These are phyloP conservation scores for Cerrena zonata DNA, from an alignment of 1,284 basidiomycete species.

Conservation along the genomic window DNA sequence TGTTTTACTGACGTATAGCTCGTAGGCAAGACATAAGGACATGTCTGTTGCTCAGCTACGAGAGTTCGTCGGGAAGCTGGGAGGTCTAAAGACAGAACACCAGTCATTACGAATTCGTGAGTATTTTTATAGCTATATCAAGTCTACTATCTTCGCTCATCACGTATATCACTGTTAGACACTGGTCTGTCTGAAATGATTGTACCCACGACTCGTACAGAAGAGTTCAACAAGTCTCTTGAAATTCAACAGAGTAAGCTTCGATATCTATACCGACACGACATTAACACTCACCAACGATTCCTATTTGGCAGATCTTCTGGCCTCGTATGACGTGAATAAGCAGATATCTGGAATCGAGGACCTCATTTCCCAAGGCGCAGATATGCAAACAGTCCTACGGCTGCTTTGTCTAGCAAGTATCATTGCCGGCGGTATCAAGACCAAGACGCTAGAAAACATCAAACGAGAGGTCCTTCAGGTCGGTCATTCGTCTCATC, in stretches of 20 bases:
- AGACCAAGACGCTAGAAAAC: slow-evolving; percentile 79
- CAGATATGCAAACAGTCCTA: slow-evolving; percentile 71
- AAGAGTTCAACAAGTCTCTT: slow-evolving; percentile 85
- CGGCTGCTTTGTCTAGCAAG: slow-evolving; percentile 83
- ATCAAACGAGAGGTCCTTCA: slow-evolving; percentile 90
- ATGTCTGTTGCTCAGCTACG: slow-evolving; percentile 89
- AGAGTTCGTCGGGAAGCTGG: slow-evolving; percentile 92
- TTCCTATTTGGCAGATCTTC: slow-evolving; percentile 55
- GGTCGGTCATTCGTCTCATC: slow-evolving; percentile 27
- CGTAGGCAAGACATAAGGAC: slow-evolving; percentile 67
- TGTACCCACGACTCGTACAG: slow-evolving; percentile 78
- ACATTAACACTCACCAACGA: too few relatives aligned
- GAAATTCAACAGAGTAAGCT: slow-evolving; percentile 91
- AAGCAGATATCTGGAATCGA: slow-evolving; percentile 79
- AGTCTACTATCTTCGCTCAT: not conserved
- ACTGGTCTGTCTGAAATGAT: slow-evolving; percentile 91
- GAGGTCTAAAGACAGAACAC: slow-evolving; percentile 87
- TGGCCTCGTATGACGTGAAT: slow-evolving; percentile 81
- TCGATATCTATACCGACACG: too few relatives aligned
- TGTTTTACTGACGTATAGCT: slow-evolving; percentile 14
- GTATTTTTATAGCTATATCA: slow-evolving; percentile 23
- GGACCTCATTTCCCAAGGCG: slow-evolving; percentile 80
- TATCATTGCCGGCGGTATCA: slow-evolving; percentile 81
- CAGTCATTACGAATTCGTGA: slow-evolving; percentile 82
- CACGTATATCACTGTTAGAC: too few relatives aligned